Percentiles rank a stretch among this genome's conserved stretches.
Conservation (phyloP, 106 monocot species). For the Phalaenopsis equestris region DNA sequence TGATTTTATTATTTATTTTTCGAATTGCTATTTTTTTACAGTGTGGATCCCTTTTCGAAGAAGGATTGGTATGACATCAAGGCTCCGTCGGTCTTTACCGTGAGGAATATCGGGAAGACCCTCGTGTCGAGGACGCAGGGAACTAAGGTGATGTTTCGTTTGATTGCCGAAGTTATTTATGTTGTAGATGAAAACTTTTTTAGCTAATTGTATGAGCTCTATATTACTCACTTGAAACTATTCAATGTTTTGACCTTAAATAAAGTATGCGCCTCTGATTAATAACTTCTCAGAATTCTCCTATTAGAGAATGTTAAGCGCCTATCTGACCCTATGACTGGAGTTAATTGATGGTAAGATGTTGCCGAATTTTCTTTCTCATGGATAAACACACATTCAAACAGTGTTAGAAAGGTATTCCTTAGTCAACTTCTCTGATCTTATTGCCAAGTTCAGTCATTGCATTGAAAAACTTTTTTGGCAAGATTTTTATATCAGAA, state of each 20-base stretch:
- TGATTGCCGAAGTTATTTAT: not conserved
- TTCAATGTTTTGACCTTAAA: too few species aligned
- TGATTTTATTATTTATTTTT: not conserved
- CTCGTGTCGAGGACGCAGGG: slow-evolving; percentile 95
- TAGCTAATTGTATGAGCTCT: not conserved
- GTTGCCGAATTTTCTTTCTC: not conserved
- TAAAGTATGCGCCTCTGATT: too few species aligned
- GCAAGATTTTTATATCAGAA: not conserved
- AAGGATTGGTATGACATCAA: slow-evolving; percentile 99
- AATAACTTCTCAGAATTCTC: too few species aligned
- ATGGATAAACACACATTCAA: not conserved
- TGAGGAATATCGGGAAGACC: slow-evolving; percentile 85
- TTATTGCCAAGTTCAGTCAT: not conserved
- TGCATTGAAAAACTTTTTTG: not conserved
- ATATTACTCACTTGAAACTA: too few species aligned
- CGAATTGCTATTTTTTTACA: slow-evolving; percentile 12
- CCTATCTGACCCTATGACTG: not conserved
- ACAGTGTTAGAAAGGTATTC: not conserved
- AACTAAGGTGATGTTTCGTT: slow-evolving; percentile 46
- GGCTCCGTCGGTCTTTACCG: slow-evolving; percentile 66
- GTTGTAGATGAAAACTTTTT: not conserved
- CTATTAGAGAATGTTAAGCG: not conserved
- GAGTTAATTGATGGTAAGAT: not conserved
- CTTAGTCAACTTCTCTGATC: not conserved
- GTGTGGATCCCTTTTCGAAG: slow-evolving; percentile 88